phyloP scores from a whole-genome alignment of 345 rosid genomes.

The Psidium friedrichsthalianum region DNA sequence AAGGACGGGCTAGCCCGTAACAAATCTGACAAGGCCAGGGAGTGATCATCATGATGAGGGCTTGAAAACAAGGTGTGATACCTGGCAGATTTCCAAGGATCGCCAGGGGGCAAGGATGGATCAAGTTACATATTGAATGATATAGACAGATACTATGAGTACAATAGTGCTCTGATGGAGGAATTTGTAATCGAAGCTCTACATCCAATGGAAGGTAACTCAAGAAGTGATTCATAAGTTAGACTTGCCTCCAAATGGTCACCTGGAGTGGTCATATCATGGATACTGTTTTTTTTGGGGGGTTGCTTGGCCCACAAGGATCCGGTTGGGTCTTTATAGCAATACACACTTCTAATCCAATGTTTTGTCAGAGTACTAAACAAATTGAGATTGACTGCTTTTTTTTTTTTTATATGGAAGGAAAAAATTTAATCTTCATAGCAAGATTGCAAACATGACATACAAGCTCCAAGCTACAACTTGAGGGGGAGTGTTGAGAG shows the following conservation, averaged over 20 bases:
- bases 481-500: not conserved
- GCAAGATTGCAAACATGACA: not conserved
- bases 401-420: not conserved
- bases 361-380: not conserved
- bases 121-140: not conserved
- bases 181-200: not conserved
- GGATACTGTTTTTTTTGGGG: not conserved
- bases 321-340: not conserved
- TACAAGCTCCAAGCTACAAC: not conserved
- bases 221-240: not conserved
- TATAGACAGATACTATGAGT: not conserved
- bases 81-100: not conserved
- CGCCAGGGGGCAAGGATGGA: not conserved
- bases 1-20: not conserved
- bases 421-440: not conserved
- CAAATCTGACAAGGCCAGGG: not conserved
- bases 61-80: not conserved
- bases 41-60: not conserved
- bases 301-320: not conserved
- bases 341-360: not conserved
- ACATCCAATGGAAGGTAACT: not conserved
- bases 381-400: not conserved
- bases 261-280: not conserved
- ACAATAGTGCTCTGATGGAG: not conserved
- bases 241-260: not conserved